Evolutionary conservation across 352 stramenopile species (phyloP), one percentile per base, ranked within the genome.

Genomic region (Globisporangium cylindrosporum): DNA sequence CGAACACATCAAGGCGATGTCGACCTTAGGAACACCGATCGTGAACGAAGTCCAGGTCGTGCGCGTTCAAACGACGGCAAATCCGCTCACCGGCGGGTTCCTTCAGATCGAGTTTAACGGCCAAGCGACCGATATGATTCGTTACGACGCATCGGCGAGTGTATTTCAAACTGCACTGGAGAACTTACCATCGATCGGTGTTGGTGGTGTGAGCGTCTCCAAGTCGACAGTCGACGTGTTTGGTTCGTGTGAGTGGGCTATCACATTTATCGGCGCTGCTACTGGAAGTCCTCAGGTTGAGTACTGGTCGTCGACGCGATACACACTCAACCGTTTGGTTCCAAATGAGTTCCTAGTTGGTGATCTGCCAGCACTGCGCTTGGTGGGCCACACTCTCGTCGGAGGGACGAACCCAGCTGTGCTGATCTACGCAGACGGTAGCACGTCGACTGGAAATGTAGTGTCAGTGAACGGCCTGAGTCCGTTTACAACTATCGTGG

Each of bases 1-100:
- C 20, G 79, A 93, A 36, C 86, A 95, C 38, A 79, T 95, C 34
- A 94, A 95, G 64, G 93, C 84, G 3, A 84, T 82, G 0, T 69
- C 54, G 3, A 85, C 73, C 2, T 64, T 81, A 14, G 86, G 88
- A 0, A 75, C 80, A 9, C 76, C 79, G 3, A 75, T 95, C 7
- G 61, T 82, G 3, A 94, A 94, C 64, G 86, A 93, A 53, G 41
- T 93, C 10, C 88, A 95, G 59, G 67, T 92, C 7, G 78, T 94
- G 49, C 77, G 75, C 2, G 55, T 93, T 1, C 63, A 83, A 43
- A 82, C 86, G 36, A 70, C 71, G 1, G 75, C 64, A 41, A 69
- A 67, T 18, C 32, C 62, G 5, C 56, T 91, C 9, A 82, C 72
- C 38, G 78, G 69, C 14, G 80, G 90, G 4, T 77, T 73, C 24